phyloP scores from a whole-genome alignment of 805 yeast genomes.

The Scheffersomyces coipomensis region DNA sequence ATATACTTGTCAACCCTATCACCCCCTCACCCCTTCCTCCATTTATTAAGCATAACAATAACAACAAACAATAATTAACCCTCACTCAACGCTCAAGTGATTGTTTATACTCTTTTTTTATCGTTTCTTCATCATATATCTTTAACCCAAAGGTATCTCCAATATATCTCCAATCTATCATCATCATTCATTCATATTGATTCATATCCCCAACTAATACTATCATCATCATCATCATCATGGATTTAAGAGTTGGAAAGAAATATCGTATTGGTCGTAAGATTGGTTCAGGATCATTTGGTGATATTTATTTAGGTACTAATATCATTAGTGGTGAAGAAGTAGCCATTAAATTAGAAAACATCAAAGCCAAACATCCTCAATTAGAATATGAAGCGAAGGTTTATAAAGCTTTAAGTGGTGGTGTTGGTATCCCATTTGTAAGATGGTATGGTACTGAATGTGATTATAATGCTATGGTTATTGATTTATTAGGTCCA shows the following conservation, averaged over 20 bases:
- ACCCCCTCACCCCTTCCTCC: no score
- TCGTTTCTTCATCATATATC: no score
- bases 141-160: no score
- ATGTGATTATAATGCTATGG: constrained; percentile 95
- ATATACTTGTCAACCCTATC: no score
- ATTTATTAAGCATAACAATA: no score
- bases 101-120: no score
- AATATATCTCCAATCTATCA: no score
- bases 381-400: constrained; percentile 96
- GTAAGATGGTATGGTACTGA: constrained; percentile 95
- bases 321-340: constrained; percentile 95
- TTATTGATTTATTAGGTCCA: constrained; percentile 92
- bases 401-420: constrained; percentile 89
- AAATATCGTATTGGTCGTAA: constrained; percentile 92
- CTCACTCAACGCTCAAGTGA: no score
- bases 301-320: constrained; percentile 92
- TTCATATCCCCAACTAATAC: no score
- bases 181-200: no score
- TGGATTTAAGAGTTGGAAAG: constrained; percentile 61
- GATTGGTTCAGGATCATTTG: constrained; percentile 96
- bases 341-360: constrained; percentile 93
- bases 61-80: no score
- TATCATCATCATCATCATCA: constrained; percentile 1
- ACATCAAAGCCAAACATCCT: constrained; percentile 89
- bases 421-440: constrained; percentile 97